phyloP scores from a whole-genome alignment of 2,329 filamentous ascomycete genomes.

The Polychaeton citri region DNA sequence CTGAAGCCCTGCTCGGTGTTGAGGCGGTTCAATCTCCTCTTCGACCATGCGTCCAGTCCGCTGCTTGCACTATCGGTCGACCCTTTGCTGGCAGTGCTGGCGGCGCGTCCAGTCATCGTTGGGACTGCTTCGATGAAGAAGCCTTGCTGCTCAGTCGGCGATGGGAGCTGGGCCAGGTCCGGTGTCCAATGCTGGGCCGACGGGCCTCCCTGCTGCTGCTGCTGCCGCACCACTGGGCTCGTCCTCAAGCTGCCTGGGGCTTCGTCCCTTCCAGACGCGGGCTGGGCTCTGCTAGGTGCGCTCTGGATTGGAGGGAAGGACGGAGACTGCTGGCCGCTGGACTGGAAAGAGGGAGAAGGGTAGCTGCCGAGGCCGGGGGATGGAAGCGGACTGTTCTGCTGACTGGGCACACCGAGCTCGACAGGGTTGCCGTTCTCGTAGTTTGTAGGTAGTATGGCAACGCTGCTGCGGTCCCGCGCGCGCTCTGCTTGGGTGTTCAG shows the following conservation, averaged over 20 bases:
- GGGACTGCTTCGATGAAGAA: not conserved
- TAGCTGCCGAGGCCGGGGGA: not conserved
- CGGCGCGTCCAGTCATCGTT: not conserved
- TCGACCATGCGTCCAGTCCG: slow-evolving; percentile 12
- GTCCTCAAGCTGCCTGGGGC: not conserved
- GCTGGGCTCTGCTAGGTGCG: not conserved
- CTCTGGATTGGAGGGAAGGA: not conserved
- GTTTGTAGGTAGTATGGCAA: not conserved
- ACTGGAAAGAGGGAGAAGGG: not conserved
- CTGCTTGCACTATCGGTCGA: not conserved
- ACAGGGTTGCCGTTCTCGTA: not conserved
- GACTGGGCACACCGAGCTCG: not conserved
- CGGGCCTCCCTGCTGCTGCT: not conserved
- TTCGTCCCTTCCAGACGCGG: not conserved
- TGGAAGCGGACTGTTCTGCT: not conserved
- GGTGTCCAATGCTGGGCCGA: slow-evolving; percentile 11
- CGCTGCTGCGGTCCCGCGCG: not conserved
- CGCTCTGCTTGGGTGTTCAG: not conserved
- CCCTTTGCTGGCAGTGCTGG: not conserved
- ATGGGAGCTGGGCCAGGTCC: slow-evolving; percentile 11
- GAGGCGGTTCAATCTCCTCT: slow-evolving; percentile 24
- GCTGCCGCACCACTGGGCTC: not conserved
- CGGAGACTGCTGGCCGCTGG: not conserved
- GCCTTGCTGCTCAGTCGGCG: slow-evolving; percentile 8
- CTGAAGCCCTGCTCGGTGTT: slow-evolving; percentile 26